These are phyloP conservation scores for Niveomyces coronatus DNA, from an alignment of 2,329 filamentous ascomycete species.

Conservation along the genomic window DNA sequence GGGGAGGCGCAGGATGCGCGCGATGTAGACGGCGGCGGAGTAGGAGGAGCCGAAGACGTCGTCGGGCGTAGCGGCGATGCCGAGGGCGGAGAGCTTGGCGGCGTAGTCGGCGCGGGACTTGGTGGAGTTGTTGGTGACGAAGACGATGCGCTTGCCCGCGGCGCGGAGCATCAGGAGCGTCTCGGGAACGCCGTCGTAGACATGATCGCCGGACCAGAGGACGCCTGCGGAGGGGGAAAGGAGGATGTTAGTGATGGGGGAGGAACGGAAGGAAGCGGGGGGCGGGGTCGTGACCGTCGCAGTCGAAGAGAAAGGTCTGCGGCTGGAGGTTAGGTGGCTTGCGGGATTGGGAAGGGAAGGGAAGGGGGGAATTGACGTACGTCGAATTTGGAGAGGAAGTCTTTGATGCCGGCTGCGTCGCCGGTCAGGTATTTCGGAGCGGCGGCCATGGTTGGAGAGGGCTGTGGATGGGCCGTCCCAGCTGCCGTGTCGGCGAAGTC, in stretches of 20 bases:
- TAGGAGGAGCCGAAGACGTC: constrained; percentile 96
- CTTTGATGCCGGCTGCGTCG: constrained; percentile 63
- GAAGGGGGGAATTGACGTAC: constrained; percentile 44
- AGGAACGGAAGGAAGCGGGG: no score
- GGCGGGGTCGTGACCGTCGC: constrained; percentile 94
- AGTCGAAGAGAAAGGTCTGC: constrained; percentile 89
- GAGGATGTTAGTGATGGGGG: no score
- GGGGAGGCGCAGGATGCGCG: constrained; percentile 74
- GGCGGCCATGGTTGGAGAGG: constrained; percentile 11
- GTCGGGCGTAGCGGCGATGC: constrained; percentile 69
- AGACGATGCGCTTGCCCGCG: constrained; percentile 79
- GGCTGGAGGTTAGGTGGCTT: no score
- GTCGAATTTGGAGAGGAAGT: constrained; percentile 86
- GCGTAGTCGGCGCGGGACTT: constrained; percentile 90
- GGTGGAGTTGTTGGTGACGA: constrained; percentile 98
- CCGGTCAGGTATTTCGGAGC: constrained; percentile 63
- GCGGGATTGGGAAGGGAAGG: no score
- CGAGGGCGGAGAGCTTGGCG: constrained; percentile 75
- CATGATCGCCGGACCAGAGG: constrained; percentile 87
- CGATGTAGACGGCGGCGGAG: constrained; percentile 91
- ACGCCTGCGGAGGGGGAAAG: no score
- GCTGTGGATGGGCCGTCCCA: no score
- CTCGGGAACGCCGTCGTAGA: constrained; percentile 77
- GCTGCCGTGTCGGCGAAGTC: not conserved
- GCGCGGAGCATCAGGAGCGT: constrained; percentile 71